These are phyloP conservation scores for Saitoella complicata DNA, from an alignment of 805 yeast species.

Conservation along the genomic window DNA sequence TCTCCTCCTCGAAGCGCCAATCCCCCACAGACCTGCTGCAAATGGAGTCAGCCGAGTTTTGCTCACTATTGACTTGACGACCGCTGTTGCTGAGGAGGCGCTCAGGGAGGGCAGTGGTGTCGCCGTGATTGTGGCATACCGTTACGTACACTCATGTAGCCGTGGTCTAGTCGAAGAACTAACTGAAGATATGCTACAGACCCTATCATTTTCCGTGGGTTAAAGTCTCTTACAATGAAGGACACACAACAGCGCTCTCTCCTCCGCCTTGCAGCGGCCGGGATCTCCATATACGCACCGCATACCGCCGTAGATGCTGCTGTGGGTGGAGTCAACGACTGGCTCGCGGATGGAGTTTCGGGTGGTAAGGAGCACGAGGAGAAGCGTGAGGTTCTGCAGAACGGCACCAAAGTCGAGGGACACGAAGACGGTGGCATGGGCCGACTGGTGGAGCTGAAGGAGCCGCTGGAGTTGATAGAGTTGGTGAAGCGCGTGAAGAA, in stretches of 20 bases:
- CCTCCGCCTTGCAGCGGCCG: slow-evolving; percentile 50
- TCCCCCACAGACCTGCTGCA: not conserved
- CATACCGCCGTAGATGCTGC: slow-evolving; percentile 96
- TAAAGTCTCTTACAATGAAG: slow-evolving; percentile 49
- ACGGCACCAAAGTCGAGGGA: slow-evolving; percentile 19
- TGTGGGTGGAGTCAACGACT: slow-evolving; percentile 83
- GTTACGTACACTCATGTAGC: slow-evolving; percentile 2
- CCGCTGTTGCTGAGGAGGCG: slow-evolving; percentile 75
- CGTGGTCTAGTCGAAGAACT: no score
- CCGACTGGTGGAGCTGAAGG: slow-evolving; percentile 36
- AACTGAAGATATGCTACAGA: slow-evolving; percentile 17
- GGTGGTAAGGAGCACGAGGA: slow-evolving; percentile 17
- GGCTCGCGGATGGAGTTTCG: slow-evolving; percentile 53
- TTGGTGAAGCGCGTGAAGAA: slow-evolving; percentile 39
- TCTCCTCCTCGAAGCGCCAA: slow-evolving; percentile 52
- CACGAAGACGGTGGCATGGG: slow-evolving; percentile 66
- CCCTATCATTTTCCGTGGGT: slow-evolving; percentile 83
- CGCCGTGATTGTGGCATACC: slow-evolving; percentile 64
- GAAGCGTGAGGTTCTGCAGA: slow-evolving; percentile 26
- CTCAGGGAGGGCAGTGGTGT: slow-evolving; percentile 27
- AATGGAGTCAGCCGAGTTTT: slow-evolving; percentile 26
- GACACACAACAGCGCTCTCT: slow-evolving; percentile 76
- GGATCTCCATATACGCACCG: slow-evolving; percentile 84
- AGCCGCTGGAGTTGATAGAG: slow-evolving; percentile 22
- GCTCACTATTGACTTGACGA: slow-evolving; percentile 73